Conservation (phyloP, 2,329 filamentous ascomycete species). For the Pseudogymnoascus sp. region DNA sequence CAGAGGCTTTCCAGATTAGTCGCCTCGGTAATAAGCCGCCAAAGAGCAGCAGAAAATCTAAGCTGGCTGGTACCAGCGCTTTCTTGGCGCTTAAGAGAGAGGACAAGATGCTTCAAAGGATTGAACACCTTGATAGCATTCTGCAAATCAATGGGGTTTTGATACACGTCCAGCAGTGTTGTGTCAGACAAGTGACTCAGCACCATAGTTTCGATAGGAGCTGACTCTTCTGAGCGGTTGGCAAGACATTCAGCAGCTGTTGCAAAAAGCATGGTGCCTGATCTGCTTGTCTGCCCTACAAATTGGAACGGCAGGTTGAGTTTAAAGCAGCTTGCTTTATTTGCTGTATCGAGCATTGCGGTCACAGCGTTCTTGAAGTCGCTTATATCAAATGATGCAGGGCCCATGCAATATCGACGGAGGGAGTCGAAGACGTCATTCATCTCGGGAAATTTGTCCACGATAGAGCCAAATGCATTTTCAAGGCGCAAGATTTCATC, state of each 20-base stretch:
- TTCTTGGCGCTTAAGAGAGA: conserved; percentile 40
- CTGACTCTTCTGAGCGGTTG: conserved; percentile 36
- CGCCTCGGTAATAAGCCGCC: conserved; percentile 41
- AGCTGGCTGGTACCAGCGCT: conserved; percentile 27
- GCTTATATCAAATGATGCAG: conserved; percentile 39
- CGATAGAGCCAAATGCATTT: conserved; percentile 35
- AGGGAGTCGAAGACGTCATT: conserved; percentile 35
- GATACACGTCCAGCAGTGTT: conserved; percentile 39
- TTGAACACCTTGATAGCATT: conserved; percentile 38
- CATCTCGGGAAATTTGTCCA: conserved; percentile 34
- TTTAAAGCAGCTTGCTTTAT: conserved; percentile 35
- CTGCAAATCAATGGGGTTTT: conserved; percentile 41
- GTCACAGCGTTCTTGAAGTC: conserved; percentile 37
- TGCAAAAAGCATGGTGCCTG: conserved; percentile 43
- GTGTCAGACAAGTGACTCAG: conserved; percentile 43
- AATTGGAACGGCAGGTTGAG: conserved; percentile 45
- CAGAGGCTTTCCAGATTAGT: conserved; percentile 38
- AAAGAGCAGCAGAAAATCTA: conserved; percentile 38
- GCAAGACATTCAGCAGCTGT: conserved; percentile 43
- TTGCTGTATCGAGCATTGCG: conserved; percentile 36
- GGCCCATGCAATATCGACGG: conserved; percentile 40
- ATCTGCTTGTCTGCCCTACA: conserved; percentile 36
- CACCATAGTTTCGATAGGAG: conserved; percentile 36
- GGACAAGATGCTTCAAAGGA: conserved; percentile 36
- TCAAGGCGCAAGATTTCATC: conserved; percentile 42